Evolutionary conservation across 768 basidiomycete species (phyloP).

Genomic region (Sarcomyxa edulis): DNA sequence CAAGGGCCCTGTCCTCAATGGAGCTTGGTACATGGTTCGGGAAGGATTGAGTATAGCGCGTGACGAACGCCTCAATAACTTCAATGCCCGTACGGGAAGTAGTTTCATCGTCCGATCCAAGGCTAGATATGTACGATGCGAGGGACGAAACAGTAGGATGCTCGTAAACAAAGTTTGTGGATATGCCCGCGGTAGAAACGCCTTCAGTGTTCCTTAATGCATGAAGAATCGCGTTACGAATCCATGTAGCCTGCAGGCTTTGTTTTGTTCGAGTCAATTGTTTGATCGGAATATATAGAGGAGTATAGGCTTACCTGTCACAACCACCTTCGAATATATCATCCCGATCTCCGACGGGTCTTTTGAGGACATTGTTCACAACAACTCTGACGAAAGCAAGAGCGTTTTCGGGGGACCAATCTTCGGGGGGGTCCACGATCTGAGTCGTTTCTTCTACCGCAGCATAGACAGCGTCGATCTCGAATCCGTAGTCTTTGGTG

Average conservation of each 20-base stretch:
- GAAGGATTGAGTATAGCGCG: too few species aligned
- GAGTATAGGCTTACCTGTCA: constrained; percentile 24
- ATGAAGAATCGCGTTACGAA: constrained; percentile 19
- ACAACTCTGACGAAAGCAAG: constrained; percentile 25
- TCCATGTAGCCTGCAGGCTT: constrained; percentile 24
- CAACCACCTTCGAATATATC: constrained; percentile 36
- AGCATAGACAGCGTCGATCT: constrained; percentile 33
- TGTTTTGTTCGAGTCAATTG: too few species aligned
- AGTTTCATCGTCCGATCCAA: too few species aligned
- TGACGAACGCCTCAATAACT: too few species aligned
- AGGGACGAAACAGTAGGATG: constrained; percentile 21
- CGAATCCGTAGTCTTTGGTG: constrained; percentile 25
- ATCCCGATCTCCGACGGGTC: constrained; percentile 21
- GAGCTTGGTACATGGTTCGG: too few species aligned
- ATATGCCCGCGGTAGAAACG: constrained; percentile 12
- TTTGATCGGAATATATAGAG: neutral
- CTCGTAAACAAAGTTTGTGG: constrained; percentile 17
- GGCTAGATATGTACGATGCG: too few species aligned
- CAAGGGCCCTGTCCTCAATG: too few species aligned
- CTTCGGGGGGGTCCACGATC: constrained; percentile 6
- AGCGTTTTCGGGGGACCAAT: constrained; percentile 8
- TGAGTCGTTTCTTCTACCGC: constrained; percentile 2
- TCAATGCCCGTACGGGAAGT: too few species aligned
- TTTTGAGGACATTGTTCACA: constrained; percentile 23
- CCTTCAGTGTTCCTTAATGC: constrained; percentile 12